Conservation (phyloP, 2,329 filamentous ascomycete species). For the Ophiostoma montium region DNA sequence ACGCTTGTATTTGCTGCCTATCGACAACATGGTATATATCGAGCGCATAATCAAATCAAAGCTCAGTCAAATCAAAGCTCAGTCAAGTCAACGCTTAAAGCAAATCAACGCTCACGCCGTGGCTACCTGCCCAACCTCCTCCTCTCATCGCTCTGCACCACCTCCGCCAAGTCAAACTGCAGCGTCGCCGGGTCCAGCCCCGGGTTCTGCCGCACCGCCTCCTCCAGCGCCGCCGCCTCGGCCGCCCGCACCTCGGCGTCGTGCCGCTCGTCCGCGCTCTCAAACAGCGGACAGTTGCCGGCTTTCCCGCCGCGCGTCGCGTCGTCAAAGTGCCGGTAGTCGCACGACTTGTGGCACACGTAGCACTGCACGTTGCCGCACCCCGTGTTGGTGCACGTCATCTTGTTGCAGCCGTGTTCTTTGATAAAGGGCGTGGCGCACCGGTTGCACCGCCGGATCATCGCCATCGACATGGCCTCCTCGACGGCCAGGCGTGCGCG, state of each 20-base stretch:
- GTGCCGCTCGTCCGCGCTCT: constrained; percentile 46
- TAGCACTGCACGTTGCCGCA: constrained; percentile 49
- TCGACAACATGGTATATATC: no score
- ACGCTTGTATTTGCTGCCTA: no score
- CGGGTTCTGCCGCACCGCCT: constrained; percentile 44
- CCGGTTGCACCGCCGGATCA: constrained; percentile 63
- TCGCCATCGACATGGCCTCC: constrained; percentile 68
- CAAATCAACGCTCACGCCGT: no score
- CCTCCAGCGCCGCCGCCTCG: constrained; percentile 40
- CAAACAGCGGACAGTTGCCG: constrained; percentile 54
- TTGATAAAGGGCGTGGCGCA: constrained; percentile 68
- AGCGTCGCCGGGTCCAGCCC: constrained; percentile 42
- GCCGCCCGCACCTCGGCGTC: constrained; percentile 48
- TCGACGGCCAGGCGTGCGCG: constrained; percentile 55
- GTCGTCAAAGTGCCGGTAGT: constrained; percentile 60
- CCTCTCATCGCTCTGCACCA: constrained; percentile 30
- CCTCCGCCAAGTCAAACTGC: constrained; percentile 43
- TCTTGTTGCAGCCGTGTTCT: constrained; percentile 68
- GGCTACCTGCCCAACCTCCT: constrained; percentile 12
- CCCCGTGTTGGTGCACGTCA: constrained; percentile 47
- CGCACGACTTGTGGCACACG: constrained; percentile 52
- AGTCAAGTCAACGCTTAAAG: no score
- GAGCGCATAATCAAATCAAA: no score
- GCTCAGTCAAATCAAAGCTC: no score
- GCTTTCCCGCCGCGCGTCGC: constrained; percentile 27